A percentile compares a stretch with the other conserved stretches of the same genome.
phyloP scores from a whole-genome alignment of 1,284 basidiomycete genomes.

The Malassezia brasiliensis region DNA sequence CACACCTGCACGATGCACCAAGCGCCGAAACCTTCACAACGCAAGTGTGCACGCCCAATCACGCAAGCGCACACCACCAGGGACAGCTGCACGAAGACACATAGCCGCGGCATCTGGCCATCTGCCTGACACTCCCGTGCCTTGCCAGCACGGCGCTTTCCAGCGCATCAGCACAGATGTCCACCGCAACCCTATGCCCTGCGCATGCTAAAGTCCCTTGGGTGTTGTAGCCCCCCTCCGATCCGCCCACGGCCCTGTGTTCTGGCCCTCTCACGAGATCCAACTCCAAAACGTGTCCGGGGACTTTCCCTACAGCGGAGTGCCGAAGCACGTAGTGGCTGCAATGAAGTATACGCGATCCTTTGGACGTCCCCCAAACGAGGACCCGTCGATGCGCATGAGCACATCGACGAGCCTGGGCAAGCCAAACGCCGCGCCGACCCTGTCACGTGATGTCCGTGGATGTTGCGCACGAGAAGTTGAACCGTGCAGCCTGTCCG shows the following conservation, averaged over 20 bases:
- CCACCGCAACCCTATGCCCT: no score
- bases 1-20: neutral
- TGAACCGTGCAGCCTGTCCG: neutral
- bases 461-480: slow-evolving; percentile 1
- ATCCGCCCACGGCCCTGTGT: neutral
- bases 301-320: slow-evolving; percentile 22
- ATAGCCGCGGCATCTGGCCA: no score
- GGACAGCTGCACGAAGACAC: no score
- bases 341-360: slow-evolving; percentile 16
- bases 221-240: neutral
- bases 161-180: neutral
- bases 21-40: neutral
- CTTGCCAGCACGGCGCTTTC: neutral
- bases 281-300: slow-evolving; percentile 12
- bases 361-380: slow-evolving; percentile 16
- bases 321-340: slow-evolving; percentile 3
- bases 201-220: no score
- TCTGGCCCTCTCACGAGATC: slow-evolving; percentile 2
- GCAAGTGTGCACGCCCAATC: neutral
- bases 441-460: neutral
- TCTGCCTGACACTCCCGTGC: no score
- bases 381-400: neutral
- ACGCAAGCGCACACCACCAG: neutral
- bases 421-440: neutral
- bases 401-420: neutral